phyloP scores from a whole-genome alignment of 257 asterid genomes.

The Lantana camara region DNA sequence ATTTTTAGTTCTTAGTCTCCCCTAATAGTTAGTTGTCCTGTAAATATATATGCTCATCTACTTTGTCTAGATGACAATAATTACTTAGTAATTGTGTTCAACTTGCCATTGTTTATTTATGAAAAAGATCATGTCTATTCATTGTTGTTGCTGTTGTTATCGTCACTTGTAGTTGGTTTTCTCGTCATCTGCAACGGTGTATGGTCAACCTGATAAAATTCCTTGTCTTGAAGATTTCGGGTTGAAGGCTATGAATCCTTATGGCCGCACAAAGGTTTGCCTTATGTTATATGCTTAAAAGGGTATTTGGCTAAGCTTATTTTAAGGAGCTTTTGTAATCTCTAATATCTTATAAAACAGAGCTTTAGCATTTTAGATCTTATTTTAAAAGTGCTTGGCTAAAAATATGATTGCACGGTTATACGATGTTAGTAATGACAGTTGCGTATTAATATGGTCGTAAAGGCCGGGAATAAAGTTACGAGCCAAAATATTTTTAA shows the following conservation, averaged over 20 bases:
- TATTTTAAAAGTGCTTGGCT: too few species aligned
- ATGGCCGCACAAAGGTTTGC: constrained; percentile 92
- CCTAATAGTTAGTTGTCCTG: too few species aligned
- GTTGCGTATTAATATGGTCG: too few species aligned
- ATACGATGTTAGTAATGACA: neutral
- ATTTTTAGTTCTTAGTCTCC: too few species aligned
- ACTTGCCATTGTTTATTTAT: neutral
- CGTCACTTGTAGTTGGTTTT: constrained; percentile 68
- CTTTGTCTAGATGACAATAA: neutral
- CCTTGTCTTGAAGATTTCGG: constrained; percentile 87
- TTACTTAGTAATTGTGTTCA: neutral
- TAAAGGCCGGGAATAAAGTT: too few species aligned
- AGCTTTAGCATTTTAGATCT: too few species aligned
- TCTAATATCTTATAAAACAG: too few species aligned
- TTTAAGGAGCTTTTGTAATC: too few species aligned
- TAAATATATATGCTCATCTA: too few species aligned
- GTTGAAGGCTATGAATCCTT: constrained; percentile 93
- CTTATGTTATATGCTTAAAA: neutral
- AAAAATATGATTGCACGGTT: too few species aligned
- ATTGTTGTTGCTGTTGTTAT: constrained; percentile 20
- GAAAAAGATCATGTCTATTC: neutral
- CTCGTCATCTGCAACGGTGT: constrained; percentile 96
- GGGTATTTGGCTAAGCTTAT: too few species aligned
- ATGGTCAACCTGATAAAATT: constrained; percentile 87
- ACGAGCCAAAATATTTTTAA: too few species aligned